These are phyloP conservation scores for Fusarium circinatum DNA, from an alignment of 2,329 filamentous ascomycete species.

Conservation along the genomic window DNA sequence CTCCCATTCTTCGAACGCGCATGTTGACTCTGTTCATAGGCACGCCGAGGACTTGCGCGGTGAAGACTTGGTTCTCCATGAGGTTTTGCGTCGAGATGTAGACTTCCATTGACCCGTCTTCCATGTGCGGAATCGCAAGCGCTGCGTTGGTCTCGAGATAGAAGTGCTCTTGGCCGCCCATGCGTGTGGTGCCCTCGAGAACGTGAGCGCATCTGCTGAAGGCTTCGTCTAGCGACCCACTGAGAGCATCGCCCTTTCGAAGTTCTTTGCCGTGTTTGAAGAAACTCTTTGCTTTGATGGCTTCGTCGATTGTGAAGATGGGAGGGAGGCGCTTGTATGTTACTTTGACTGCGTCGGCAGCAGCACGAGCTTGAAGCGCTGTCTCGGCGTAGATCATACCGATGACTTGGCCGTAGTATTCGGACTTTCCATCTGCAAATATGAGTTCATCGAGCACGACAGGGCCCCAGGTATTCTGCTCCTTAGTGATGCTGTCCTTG, in stretches of 20 bases:
- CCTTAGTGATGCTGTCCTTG: background rate
- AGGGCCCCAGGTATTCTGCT: background rate
- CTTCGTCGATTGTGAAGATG: background rate
- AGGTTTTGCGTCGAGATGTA: background rate
- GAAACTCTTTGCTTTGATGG: constrained; percentile 1
- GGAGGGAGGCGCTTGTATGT: background rate
- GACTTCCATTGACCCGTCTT: background rate
- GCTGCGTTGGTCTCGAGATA: background rate
- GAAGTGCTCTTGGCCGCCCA: constrained; percentile 5
- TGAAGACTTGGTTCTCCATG: constrained; percentile 9
- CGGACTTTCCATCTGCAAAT: background rate
- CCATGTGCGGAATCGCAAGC: background rate
- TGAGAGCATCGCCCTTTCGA: background rate
- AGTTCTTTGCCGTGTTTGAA: background rate
- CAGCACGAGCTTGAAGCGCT: background rate
- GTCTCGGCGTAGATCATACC: constrained; percentile 4
- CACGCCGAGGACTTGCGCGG: background rate
- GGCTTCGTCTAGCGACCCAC: background rate
- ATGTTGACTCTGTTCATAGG: background rate
- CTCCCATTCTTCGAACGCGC: background rate
- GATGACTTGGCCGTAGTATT: background rate
- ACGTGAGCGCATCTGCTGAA: background rate
- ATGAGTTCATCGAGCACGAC: background rate
- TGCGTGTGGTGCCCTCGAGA: background rate
- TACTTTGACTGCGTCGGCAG: background rate